Evolutionary conservation across 805 yeast genomes (phyloP).

Genomic region (Metschnikowia shivogae): DNA sequence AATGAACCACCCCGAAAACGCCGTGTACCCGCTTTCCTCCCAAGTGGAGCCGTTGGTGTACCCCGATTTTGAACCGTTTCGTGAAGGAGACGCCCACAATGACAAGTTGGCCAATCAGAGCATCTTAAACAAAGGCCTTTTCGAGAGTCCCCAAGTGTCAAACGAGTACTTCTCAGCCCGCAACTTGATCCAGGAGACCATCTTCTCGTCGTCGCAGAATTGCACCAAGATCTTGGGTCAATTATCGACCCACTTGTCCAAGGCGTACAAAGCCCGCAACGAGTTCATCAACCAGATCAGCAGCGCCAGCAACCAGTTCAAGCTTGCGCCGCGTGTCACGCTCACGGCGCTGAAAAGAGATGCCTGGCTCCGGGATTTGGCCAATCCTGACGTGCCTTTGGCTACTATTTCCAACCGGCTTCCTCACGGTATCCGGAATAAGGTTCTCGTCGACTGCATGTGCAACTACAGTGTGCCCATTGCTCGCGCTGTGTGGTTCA

Average conservation of each 20-base stretch:
- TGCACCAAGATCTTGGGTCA: constrained; percentile 35
- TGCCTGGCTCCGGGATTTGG: constrained; percentile 79
- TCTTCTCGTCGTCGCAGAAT: constrained; percentile 32
- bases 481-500: constrained; percentile 85
- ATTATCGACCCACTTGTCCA: constrained; percentile 35
- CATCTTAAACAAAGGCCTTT: constrained; percentile 65
- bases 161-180: constrained; percentile 72
- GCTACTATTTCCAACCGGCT: constrained; percentile 67
- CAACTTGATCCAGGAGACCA: constrained; percentile 48
- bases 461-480: constrained; percentile 65
- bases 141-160: constrained; percentile 56
- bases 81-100: constrained; percentile 29
- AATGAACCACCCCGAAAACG: constrained; percentile 32
- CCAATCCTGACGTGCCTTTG: constrained; percentile 62
- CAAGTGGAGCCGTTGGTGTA: constrained; percentile 26
- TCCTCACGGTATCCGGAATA: constrained; percentile 86
- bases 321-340: constrained; percentile 86
- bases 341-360: constrained; percentile 83
- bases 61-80: constrained; percentile 76
- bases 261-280: constrained; percentile 35
- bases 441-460: constrained; percentile 68
- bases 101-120: constrained; percentile 44
- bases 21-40: constrained; percentile 35
- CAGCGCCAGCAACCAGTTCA: constrained; percentile 42
- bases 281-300: constrained; percentile 38